Percentiles rank a stretch among this genome's conserved stretches.
These are phyloP conservation scores for Quercus lobata DNA, from an alignment of 331 rosid species.

Conservation along the genomic window DNA sequence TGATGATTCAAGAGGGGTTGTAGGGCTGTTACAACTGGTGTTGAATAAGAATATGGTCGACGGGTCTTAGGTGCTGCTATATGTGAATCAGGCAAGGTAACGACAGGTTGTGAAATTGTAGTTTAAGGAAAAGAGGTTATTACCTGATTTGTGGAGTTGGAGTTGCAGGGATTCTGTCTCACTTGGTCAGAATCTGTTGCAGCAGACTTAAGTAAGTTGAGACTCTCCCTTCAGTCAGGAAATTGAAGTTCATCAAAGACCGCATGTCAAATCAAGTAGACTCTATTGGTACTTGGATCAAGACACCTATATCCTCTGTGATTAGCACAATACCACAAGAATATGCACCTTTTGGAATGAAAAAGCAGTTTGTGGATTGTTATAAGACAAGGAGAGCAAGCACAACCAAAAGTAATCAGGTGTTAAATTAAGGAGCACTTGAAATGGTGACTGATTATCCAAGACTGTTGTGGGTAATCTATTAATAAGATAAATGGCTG, in stretches of 20 bases:
- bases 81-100: too few relatives aligned
- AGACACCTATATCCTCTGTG: not conserved
- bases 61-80: too few relatives aligned
- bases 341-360: not conserved
- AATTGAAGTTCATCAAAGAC: not conserved
- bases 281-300: not conserved
- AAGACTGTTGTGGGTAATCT: not conserved
- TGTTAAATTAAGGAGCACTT: not conserved
- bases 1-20: too few relatives aligned
- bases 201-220: too few relatives aligned
- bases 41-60: not conserved
- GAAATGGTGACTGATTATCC: not conserved
- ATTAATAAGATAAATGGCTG: not conserved
- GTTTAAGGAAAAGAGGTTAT: too few relatives aligned
- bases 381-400: not conserved
- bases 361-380: not conserved
- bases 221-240: too few relatives aligned
- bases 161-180: too few relatives aligned
- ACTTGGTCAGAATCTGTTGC: too few relatives aligned
- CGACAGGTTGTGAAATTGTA: too few relatives aligned
- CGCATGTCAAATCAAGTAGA: not conserved
- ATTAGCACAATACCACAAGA: not conserved
- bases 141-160: too few relatives aligned
- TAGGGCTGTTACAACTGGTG: not conserved
- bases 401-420: not conserved